Evolutionary conservation across 2,329 filamentous ascomycete species (phyloP), one percentile per base, ranked within the genome.

Genomic region (Beauveria scarabaeidicola): DNA sequence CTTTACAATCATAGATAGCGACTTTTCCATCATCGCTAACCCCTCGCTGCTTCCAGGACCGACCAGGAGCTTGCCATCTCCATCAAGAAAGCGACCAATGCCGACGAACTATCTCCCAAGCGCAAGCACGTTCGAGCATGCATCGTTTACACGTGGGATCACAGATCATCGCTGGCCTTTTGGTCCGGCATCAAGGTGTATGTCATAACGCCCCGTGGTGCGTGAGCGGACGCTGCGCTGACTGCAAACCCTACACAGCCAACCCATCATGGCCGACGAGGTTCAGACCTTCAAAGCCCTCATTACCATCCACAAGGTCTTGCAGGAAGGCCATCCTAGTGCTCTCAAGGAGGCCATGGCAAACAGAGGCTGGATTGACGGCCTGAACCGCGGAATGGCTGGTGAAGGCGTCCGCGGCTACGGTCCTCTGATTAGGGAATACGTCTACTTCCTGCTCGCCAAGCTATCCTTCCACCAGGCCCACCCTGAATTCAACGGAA

Each of bases 161-260:
- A 99, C 79, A 95, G 96, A 78, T 96, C 89, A 65, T 96, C 92
- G 46, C 82, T 86, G 71, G 90, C 92, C 70, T 99, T 99, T 74
- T 99, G 94, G 94, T 86, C 90, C 60, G 93, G 92, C 72, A 95
- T 99, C 83, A 99, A 99, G 85, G 92, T 97, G 88, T 95, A 82
- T 66, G 88, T 81, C 78, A 56, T 48, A 8, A 11, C 3, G 3
- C 7, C 29, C 27, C 9, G 10, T 19, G 19, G 6, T 10, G 23
- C 36, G 25, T 40, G 19, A 4, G 15, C 4, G 6, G 23, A 19
- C 38, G 17, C 36, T 32, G 29, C 47, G 29, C 43, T 59, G 13
- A 55, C 44, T n/a, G 19, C 8, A 36, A 23, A 40, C 36, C 17
- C 17, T 10, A 32, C 15, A 44, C 66, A 95, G 90, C 69, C 93